A percentile compares a stretch with the other conserved stretches of the same genome.
phyloP scores from a whole-genome alignment of 1,284 basidiomycete genomes.

The Puccinia horiana region DNA sequence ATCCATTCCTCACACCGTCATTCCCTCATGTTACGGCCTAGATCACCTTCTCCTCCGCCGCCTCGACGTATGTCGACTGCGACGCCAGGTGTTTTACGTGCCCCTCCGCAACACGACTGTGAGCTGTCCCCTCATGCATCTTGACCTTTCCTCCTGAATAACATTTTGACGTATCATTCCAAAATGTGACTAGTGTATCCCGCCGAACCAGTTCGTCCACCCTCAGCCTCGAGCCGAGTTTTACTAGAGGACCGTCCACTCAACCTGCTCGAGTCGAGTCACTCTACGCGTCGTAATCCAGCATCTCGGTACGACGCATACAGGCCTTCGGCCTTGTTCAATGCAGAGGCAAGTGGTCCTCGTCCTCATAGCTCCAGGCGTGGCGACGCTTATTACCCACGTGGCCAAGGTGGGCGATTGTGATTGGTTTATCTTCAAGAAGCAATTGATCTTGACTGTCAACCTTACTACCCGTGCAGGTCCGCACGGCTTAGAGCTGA shows the following conservation, averaged over 20 bases:
- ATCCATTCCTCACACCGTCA: constrained; percentile 19
- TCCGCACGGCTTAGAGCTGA: not conserved
- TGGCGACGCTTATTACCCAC: constrained; percentile 18
- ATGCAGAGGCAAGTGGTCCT: not conserved
- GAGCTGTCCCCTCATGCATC: not conserved
- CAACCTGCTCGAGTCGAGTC: not conserved
- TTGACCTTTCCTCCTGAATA: not conserved
- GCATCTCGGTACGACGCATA: constrained; percentile 33
- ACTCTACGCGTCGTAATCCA: not conserved
- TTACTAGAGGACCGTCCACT: constrained; percentile 7
- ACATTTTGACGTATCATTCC: not conserved
- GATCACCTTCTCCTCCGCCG: constrained; percentile 28
- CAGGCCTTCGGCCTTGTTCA: constrained; percentile 17
- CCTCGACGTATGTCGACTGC: not conserved
- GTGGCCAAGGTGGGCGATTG: constrained; percentile 20
- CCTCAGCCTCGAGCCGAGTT: constrained; percentile 3
- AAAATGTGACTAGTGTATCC: constrained; percentile 31
- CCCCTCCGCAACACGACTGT: constrained; percentile 14
- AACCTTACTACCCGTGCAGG: not conserved
- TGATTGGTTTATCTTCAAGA: not conserved
- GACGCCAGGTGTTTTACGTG: not conserved
- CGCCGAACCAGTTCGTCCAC: constrained; percentile 1
- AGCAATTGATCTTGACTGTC: not conserved
- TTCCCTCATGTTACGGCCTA: not conserved
- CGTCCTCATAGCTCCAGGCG: constrained; percentile 14